phyloP scores from a whole-genome alignment of 768 basidiomycete genomes.

The Galerina sulciceps region DNA sequence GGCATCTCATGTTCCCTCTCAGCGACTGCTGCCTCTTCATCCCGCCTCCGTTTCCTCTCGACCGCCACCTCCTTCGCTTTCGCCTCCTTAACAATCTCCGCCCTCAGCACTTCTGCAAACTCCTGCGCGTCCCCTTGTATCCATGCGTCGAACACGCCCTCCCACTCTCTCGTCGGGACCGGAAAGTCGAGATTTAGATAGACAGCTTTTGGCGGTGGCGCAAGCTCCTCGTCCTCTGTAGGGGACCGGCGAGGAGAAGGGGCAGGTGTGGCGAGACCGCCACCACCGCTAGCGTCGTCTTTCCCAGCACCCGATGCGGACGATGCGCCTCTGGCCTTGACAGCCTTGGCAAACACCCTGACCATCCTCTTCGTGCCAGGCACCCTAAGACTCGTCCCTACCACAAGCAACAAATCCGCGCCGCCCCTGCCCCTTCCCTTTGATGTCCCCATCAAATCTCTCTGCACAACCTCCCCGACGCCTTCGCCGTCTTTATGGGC shows the following conservation, averaged over 20 bases:
- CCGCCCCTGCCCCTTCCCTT: conserved; percentile 71
- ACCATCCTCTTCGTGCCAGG: conserved; percentile 93
- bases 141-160: conserved; percentile 90
- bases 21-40: conserved; percentile 43
- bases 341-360: conserved; percentile 83
- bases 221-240: conserved; percentile 49
- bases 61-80: conserved; percentile 54
- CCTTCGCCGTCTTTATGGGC: conserved; percentile 84
- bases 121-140: conserved; percentile 85
- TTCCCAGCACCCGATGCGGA: neutral
- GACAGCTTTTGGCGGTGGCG: conserved; percentile 51
- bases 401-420: conserved; percentile 86
- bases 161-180: conserved; percentile 84
- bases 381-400: conserved; percentile 87
- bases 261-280: conserved; percentile 43
- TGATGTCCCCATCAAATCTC: conserved; percentile 75
- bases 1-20: conserved; percentile 23
- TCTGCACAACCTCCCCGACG: conserved; percentile 83
- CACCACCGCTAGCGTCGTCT: conserved; percentile 5
- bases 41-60: conserved; percentile 62
- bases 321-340: conserved; percentile 51
- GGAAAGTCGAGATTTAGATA: conserved; percentile 91
- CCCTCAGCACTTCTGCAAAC: conserved; percentile 67
- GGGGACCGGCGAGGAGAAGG: conserved; percentile 51
- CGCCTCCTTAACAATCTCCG: conserved; percentile 60